Percentiles rank a stretch among this genome's conserved stretches.
Evolutionary conservation across 2,329 filamentous ascomycete species (phyloP).

Genomic region (Pezicula radicicola): DNA sequence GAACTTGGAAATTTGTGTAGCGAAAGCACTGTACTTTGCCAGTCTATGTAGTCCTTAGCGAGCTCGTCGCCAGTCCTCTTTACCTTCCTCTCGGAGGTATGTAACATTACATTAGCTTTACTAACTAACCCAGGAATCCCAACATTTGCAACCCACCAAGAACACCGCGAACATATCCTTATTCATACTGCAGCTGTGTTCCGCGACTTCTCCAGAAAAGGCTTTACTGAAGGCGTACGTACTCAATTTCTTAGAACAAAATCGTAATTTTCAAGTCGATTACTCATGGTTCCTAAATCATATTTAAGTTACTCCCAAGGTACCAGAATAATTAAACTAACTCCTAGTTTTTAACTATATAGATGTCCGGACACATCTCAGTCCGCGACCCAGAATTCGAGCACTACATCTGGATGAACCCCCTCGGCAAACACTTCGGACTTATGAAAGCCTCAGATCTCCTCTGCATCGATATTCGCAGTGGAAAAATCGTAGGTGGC

Average conservation of each 20-base stretch:
- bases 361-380: constrained; percentile 63
- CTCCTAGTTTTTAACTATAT: no score
- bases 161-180: constrained; percentile 61
- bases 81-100: neutral
- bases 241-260: no score
- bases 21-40: neutral
- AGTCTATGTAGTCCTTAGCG: neutral
- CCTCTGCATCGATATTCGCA: constrained; percentile 59
- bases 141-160: constrained; percentile 46
- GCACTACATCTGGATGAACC: constrained; percentile 68
- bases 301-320: no score
- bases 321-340: no score
- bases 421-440: constrained; percentile 61
- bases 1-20: neutral
- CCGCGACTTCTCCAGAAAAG: constrained; percentile 62
- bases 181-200: constrained; percentile 68
- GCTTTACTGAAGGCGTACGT: constrained; percentile 57
- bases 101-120: neutral
- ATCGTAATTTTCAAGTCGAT: no score
- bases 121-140: constrained; percentile 46
- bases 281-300: no score
- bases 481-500: constrained; percentile 60
- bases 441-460: constrained; percentile 63
- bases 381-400: constrained; percentile 63
- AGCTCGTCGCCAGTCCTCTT: neutral